Evolutionary conservation across 2,329 filamentous ascomycete genomes (phyloP), one percentile per base, ranked within the genome.

Genomic region (Xylariaceae sp.): DNA sequence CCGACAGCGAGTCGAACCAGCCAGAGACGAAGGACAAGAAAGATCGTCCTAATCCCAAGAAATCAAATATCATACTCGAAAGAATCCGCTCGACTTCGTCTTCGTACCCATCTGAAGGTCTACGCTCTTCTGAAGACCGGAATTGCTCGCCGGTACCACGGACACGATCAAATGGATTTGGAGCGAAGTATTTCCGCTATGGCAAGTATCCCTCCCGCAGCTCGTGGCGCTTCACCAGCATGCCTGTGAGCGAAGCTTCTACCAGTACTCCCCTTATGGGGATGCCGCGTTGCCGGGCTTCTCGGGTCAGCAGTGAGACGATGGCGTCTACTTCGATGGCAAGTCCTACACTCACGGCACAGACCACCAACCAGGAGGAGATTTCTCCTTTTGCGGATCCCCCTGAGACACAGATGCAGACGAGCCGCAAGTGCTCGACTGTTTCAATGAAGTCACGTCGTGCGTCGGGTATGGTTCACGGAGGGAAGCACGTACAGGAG

Each of bases 21-120:
- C 37, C n/a, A 8, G 35, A 42, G 13, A 45, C 8, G 11, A 39
- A 18, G 55, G 44, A 47, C 4, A 45, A 39, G 13, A 30, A 35
- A 5, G 5, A 8, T 5, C 51, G 17, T 9, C 15, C n/a, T 1
- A n/a, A 23, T 37, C 44, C 18, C n/a, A 37, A 30, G 4, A 10
- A 35, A 44, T 23, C n/a, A 45, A 34, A 52, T 34, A 2, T 47
- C 30, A 13, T 1, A 30, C 3, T 61, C 11, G 48, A 53, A 13
- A 55, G 52, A 42, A 23, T 60, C 2, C 47, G 56, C 35, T 62
- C 61, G 2, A 37, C 49, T 13, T 65, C 64, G 7, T 66, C 64
- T 37, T 66, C 59, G 9, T 66, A 66, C 37, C 64, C 62, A 45
- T 59, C 62, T 11, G 61, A 64, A 47, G 64, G 64, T 4, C 62